Percentiles rank a stretch among this genome's conserved stretches.
Conservation (phyloP, 352 stramenopile species). For the Globisporangium yorkense region DNA sequence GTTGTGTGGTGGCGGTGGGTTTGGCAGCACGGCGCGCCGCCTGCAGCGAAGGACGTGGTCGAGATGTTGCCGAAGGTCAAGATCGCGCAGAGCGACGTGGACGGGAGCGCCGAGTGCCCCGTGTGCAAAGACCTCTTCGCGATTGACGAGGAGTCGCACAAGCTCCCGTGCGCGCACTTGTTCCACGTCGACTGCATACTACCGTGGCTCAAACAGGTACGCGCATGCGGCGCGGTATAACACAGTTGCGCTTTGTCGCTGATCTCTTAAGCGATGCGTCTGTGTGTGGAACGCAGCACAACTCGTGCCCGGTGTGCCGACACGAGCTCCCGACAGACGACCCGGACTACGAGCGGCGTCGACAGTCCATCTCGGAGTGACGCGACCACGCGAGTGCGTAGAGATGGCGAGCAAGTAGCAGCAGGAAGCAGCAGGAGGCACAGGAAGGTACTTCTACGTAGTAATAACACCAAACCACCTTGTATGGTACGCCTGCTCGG, state of each 20-base stretch:
- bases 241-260: neutral
- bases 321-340: constrained; percentile 84
- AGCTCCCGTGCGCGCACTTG: constrained; percentile 66
- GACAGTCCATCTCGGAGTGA: constrained; percentile 17
- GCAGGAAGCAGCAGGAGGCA: neutral
- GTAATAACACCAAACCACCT: neutral
- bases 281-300: constrained; percentile 38
- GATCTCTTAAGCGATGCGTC: neutral
- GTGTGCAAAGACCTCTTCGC: constrained; percentile 85
- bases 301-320: constrained; percentile 82
- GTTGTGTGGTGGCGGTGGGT: constrained; percentile 9
- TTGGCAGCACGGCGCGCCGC: constrained; percentile 67
- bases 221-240: neutral
- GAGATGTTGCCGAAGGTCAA: constrained; percentile 71
- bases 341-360: constrained; percentile 67
- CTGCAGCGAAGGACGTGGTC: constrained; percentile 66
- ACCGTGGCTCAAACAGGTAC: constrained; percentile 75
- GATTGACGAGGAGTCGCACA: constrained; percentile 69
- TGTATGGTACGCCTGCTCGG: neutral
- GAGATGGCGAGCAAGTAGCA: neutral
- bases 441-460: too few species aligned
- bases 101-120: constrained; percentile 70
- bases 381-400: neutral
- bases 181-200: constrained; percentile 86
- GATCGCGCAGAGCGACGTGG: constrained; percentile 69